Conservation (phyloP, 2,329 filamentous ascomycete genomes). For the Aaosphaeria pasadenensis region DNA sequence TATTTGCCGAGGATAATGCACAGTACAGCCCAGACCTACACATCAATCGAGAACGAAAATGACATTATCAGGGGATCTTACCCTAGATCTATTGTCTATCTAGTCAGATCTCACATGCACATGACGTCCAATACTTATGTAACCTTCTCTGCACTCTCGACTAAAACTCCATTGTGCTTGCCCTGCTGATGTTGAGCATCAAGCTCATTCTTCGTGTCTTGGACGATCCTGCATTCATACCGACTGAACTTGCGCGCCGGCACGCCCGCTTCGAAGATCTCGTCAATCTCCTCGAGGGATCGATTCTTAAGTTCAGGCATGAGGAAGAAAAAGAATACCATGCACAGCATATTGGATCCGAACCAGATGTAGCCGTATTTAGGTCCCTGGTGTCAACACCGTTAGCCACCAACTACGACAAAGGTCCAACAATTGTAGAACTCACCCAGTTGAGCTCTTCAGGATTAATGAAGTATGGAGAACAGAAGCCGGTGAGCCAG, state of each 20-base stretch:
- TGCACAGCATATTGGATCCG: constrained; percentile 41
- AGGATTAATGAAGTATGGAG: constrained; percentile 41
- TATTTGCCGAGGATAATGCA: too few species aligned
- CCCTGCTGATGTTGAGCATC: constrained; percentile 1
- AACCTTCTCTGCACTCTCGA: too few species aligned
- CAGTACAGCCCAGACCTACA: too few species aligned
- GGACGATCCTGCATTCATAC: constrained; percentile 19
- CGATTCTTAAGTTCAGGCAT: constrained; percentile 49
- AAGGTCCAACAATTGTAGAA: constrained; percentile 11
- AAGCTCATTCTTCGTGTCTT: constrained; percentile 15
- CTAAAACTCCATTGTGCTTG: not conserved
- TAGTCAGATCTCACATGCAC: too few species aligned
- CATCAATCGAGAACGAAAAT: too few species aligned
- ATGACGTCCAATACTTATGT: too few species aligned
- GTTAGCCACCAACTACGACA: not conserved
- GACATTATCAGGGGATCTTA: too few species aligned
- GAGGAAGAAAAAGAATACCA: constrained; percentile 59
- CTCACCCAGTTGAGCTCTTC: constrained; percentile 34
- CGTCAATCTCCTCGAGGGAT: constrained; percentile 25
- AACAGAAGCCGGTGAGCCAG: constrained; percentile 35
- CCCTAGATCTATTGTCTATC: too few species aligned
- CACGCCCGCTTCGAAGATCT: constrained; percentile 23
- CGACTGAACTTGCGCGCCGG: constrained; percentile 16
- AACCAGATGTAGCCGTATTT: constrained; percentile 25
- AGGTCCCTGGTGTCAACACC: constrained; percentile 10